These are phyloP conservation scores for Trypanosoma grayi DNA, from an alignment of 208 protist genomes.

Conservation along the genomic window DNA sequence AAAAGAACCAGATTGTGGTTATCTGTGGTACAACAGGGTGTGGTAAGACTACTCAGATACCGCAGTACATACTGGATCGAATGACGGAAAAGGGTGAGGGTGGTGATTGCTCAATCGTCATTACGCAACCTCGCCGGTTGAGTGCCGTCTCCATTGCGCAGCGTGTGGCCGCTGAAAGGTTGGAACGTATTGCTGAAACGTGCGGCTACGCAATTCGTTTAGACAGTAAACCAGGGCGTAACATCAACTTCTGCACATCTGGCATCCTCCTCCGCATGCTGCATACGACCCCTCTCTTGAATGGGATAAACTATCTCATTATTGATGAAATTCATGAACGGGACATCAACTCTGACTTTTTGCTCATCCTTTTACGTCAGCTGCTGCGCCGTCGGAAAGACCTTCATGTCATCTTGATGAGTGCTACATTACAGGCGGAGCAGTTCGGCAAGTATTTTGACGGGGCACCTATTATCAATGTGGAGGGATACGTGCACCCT, in stretches of 20 bases:
- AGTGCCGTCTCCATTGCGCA: slow-evolving; percentile 98
- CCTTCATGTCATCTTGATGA: slow-evolving; percentile 98
- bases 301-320: slow-evolving; percentile 96
- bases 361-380: slow-evolving; percentile 97
- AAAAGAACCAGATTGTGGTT: slow-evolving; percentile 81
- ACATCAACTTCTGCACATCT: slow-evolving; percentile 98
- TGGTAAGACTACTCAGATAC: slow-evolving; percentile 97
- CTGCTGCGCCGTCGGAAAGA: slow-evolving; percentile 73
- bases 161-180: slow-evolving; percentile 97
- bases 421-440: slow-evolving; percentile 90
- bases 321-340: slow-evolving; percentile 99
- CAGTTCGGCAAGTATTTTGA: slow-evolving; percentile 86
- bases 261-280: slow-evolving; percentile 98
- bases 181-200: slow-evolving; percentile 93
- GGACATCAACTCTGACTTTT: slow-evolving; percentile 98
- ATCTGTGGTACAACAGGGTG: slow-evolving; percentile 96
- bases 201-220: slow-evolving; percentile 99
- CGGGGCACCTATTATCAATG: slow-evolving; percentile 76
- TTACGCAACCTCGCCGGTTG: slow-evolving; percentile 98
- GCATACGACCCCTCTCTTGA: slow-evolving; percentile 76
- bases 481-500: slow-evolving; percentile 79
- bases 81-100: slow-evolving; percentile 53
- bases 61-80: slow-evolving; percentile 94
- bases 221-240: slow-evolving; percentile 89
- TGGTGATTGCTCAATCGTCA: slow-evolving; percentile 74